Base-by-base conservation (phyloP, 1,139 yeast species). In the Candida sojae region DNA sequence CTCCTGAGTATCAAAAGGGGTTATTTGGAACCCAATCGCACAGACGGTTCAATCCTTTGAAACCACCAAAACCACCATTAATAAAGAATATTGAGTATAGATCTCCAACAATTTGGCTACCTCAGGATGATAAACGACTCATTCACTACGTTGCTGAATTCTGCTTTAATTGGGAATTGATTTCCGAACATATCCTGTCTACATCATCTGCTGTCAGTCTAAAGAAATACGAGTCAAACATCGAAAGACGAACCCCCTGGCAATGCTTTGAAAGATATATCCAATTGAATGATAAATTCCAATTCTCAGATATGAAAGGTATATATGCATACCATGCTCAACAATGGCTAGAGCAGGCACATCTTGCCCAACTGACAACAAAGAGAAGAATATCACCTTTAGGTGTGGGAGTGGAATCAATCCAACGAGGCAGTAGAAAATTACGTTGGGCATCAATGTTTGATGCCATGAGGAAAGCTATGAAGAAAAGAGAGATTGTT, bases 231-330 rank as follows among this genome's bases (percentile, higher is more conserved):
- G 82, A 84, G 39, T 88, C 98, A 0, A 91, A 88, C 56, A 89
- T 91, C 49, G 98, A 93, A 65, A 79, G 98, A 58, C 79, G 99
- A 60, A 93, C 98, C 0, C 96, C 99, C 0, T 93, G 99, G 99
- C 98, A 92, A 63, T 93, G 98, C 63, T 93, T 93, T 71, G 99
- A 93, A 66, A 75, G 99, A 54, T 93, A 95, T 73, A 87, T 91
- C 52, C 99, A 93, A 67, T 75, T 95, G 53, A 91, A 90, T 59
- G 97, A 93, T 49, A 84, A 84, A 52, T 91, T 90, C 58, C 95
- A 88, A 53, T 81, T 89, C 50, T 75, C 84, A 25, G 98, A 93
- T 59, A 82, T 93, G 83, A 86, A 89, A 58, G 99, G 99, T 0
- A 81, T 86, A 10, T 83, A 89, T 57, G 90, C 97, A 0, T 82